Conservation (phyloP, 345 rosid species). For the Salix brachista region DNA sequence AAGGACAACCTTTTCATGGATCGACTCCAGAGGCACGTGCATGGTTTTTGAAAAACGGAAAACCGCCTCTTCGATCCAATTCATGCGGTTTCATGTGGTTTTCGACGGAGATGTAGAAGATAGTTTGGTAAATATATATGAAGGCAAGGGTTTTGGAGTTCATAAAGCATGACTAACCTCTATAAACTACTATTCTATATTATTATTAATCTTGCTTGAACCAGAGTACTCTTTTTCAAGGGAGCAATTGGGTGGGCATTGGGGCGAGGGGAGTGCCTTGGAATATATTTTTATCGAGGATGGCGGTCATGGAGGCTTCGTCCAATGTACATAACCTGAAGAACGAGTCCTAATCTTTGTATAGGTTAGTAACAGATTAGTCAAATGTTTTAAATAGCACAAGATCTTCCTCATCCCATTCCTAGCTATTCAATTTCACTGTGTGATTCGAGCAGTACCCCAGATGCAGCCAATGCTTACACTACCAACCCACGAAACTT, state of each 20-base stretch:
- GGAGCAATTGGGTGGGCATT: no score
- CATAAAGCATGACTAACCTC: neutral
- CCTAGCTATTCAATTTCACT: no score
- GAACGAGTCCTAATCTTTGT: neutral
- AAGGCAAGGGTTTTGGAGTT: neutral
- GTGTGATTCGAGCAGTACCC: no score
- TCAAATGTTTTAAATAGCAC: neutral
- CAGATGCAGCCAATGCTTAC: no score
- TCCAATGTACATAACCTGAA: neutral
- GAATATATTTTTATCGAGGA: neutral
- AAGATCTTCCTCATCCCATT: neutral
- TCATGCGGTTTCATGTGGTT: neutral
- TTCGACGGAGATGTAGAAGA: neutral
- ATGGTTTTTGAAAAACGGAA: neutral
- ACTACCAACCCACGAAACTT: neutral
- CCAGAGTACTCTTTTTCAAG: neutral
- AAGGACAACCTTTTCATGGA: neutral
- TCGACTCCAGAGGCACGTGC: neutral
- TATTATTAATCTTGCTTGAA: neutral
- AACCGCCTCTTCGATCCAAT: neutral
- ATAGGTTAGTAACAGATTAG: no score
- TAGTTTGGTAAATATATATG: no score
- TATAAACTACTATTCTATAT: no score
- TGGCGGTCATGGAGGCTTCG: neutral
- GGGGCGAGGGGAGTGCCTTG: no score